phyloP scores from a whole-genome alignment of 2,329 filamentous ascomycete species.

The Diaporthe ampelina region DNA sequence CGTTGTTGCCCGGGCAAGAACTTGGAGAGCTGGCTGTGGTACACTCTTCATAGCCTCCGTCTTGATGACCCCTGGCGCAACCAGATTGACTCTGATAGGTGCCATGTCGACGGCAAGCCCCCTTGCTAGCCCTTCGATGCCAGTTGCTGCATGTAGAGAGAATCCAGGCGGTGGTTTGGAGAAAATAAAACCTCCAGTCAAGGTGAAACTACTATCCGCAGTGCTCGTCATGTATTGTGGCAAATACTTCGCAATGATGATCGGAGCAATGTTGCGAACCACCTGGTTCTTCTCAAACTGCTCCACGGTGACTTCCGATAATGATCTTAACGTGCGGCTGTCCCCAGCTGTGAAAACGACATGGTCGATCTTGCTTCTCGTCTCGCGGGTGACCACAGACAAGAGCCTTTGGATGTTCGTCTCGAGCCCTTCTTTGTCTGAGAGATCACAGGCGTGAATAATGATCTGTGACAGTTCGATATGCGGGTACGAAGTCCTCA shows the following conservation, averaged over 20 bases:
- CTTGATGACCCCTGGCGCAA: slow-evolving; percentile 19
- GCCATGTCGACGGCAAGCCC: slow-evolving; percentile 13
- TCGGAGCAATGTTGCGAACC: slow-evolving; percentile 12
- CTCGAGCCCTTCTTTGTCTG: slow-evolving; percentile 9
- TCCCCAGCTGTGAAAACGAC: slow-evolving; percentile 66
- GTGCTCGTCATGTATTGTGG: background rate
- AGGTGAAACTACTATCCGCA: slow-evolving; percentile 1
- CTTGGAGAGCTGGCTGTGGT: slow-evolving; percentile 10
- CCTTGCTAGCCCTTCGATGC: background rate
- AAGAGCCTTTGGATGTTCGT: slow-evolving; percentile 53
- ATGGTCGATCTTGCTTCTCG: slow-evolving; percentile 59
- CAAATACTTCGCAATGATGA: slow-evolving; percentile 11
- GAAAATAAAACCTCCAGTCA: slow-evolving; percentile 6
- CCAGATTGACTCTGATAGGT: slow-evolving; percentile 5
- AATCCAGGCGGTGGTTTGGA: slow-evolving; percentile 13
- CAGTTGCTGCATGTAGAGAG: background rate
- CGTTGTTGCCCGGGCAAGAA: background rate
- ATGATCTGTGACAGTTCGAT: background rate
- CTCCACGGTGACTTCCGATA: slow-evolving; percentile 10
- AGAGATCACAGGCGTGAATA: slow-evolving; percentile 5
- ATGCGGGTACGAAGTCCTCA: slow-evolving; percentile 10
- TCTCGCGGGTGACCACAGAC: slow-evolving; percentile 42
- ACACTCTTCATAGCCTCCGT: slow-evolving; percentile 8
- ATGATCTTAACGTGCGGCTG: background rate
- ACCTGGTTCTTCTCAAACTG: slow-evolving; percentile 27